These are phyloP conservation scores for Pueraria montana DNA, from an alignment of 306 rosid genomes.

Conservation along the genomic window DNA sequence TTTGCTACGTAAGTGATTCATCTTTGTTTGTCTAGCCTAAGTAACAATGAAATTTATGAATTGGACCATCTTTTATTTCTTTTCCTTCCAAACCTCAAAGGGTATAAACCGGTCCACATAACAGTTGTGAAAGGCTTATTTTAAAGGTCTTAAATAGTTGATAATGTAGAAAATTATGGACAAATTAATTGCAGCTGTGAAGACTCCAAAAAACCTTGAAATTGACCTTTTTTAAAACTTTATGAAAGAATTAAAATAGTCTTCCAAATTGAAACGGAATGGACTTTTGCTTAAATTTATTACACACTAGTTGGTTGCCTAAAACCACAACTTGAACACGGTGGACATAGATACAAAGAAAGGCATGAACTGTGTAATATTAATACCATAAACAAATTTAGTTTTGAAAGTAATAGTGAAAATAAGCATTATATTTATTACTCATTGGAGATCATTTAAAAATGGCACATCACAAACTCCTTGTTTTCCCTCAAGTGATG, in stretches of 20 bases:
- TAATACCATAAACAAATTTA: neutral
- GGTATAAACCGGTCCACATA: neutral
- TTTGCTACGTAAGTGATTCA: constrained; percentile 74
- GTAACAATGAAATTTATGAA: neutral
- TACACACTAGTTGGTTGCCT: neutral
- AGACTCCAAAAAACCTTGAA: neutral
- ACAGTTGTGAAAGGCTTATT: neutral
- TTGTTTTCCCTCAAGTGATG: constrained; percentile 27
- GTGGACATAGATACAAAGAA: neutral
- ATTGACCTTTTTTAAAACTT: neutral
- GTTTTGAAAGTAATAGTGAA: constrained; percentile 38
- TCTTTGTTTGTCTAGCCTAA: constrained; percentile 20
- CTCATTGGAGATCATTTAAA: constrained; percentile 5
- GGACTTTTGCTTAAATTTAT: neutral
- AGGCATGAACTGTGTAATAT: neutral
- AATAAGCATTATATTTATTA: neutral
- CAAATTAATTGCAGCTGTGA: neutral
- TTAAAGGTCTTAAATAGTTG: neutral
- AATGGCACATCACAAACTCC: neutral
- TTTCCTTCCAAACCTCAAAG: neutral
- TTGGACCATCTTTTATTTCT: neutral
- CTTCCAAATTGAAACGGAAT: constrained; percentile 3
- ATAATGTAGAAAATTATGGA: neutral
- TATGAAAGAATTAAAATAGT: neutral
- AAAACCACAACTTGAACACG: neutral